These are phyloP conservation scores for Protomyces arabidopsidicola DNA, from an alignment of 1,139 yeast species.

Conservation along the genomic window DNA sequence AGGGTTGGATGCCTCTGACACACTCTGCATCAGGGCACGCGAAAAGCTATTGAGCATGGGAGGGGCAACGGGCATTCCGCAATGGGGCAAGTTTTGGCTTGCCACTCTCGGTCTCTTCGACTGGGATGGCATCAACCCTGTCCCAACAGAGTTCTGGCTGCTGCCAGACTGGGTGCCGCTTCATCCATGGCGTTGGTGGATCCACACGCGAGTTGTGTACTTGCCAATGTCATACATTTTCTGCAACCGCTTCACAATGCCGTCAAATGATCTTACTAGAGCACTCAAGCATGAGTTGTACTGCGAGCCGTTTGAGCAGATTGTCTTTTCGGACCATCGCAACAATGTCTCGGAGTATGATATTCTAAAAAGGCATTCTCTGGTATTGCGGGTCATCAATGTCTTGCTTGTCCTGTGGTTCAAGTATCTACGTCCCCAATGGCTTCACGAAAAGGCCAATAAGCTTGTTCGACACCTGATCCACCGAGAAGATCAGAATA, in stretches of 20 bases:
- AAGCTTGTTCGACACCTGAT: slow-evolving; percentile 58
- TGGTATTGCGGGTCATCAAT: slow-evolving; percentile 61
- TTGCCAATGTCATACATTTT: slow-evolving; percentile 80
- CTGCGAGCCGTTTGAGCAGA: slow-evolving; percentile 55
- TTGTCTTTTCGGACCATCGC: slow-evolving; percentile 66
- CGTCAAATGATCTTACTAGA: slow-evolving; percentile 57
- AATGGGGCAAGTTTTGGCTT: slow-evolving; percentile 97
- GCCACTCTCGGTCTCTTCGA: slow-evolving; percentile 71
- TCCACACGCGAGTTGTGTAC: slow-evolving; percentile 90
- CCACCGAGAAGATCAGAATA: slow-evolving; percentile 68
- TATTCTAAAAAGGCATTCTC: slow-evolving; percentile 86
- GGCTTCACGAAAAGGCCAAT: slow-evolving; percentile 57
- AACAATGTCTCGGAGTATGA: slow-evolving; percentile 89
- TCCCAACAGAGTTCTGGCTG: slow-evolving; percentile 93
- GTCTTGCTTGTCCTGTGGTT: slow-evolving; percentile 59
- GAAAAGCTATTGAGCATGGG: slow-evolving; percentile 55
- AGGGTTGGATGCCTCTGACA: slow-evolving; percentile 70
- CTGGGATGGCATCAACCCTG: slow-evolving; percentile 98
- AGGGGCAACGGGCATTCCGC: slow-evolving; percentile 87
- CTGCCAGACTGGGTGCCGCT: slow-evolving; percentile 75
- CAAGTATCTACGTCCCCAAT: slow-evolving; percentile 63
- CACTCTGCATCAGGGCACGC: slow-evolving; percentile 76
- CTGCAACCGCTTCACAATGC: slow-evolving; percentile 50
- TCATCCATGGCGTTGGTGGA: slow-evolving; percentile 99
- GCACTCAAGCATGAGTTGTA: slow-evolving; percentile 76